Evolutionary conservation across 208 protist species (phyloP), one percentile per base, ranked within the genome.

Genomic region (Blastocrithidia nonstop): DNA sequence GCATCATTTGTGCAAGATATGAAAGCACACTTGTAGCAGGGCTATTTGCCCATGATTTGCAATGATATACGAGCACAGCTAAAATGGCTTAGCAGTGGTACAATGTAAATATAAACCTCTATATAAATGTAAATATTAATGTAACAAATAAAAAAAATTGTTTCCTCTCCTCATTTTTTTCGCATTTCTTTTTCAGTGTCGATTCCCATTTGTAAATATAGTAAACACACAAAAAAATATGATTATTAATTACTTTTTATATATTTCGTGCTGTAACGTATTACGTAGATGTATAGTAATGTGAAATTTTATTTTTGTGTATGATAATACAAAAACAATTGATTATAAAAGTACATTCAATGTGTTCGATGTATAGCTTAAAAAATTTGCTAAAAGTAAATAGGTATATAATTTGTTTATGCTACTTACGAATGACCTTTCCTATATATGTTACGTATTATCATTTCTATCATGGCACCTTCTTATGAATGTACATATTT

Each of bases 31-130:
- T n/a, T n/a, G n/a, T n/a, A n/a, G 13, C 58, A 70, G 27, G 82
- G 82, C 13, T 91, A 91, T 45, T 54, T 87, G 41, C 65, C 67
- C 7, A 79, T 91, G 36, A 66, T 87, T 4, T 91, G 68, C 50
- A 48, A 80, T 13, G 77, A 87, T 48, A 66, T 91, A 32, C 54
- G 63, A 43, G 70, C 76, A 7, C 82, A 91, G 49, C 61, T 91
- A 31, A 66, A 66, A 33, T 91, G 82, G 82, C 83, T 87, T 73
- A 91, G 82, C 61, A 81, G 54, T 15, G 82, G 77, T 19, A 57
- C 60, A 6, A 55, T 91, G 23, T 91, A 57, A 25, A 42, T 42
- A 42, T 1, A 1, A 36, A 24, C 13, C 1, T 42, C 25, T 42
- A 42, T 26, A 42, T 11, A 26, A 36, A 1, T 9, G 25, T 41